Percentiles rank a stretch among this genome's conserved stretches.
Evolutionary conservation across 148 eudicot species (phyloP).

Genomic region (Fagopyrum tataricum): DNA sequence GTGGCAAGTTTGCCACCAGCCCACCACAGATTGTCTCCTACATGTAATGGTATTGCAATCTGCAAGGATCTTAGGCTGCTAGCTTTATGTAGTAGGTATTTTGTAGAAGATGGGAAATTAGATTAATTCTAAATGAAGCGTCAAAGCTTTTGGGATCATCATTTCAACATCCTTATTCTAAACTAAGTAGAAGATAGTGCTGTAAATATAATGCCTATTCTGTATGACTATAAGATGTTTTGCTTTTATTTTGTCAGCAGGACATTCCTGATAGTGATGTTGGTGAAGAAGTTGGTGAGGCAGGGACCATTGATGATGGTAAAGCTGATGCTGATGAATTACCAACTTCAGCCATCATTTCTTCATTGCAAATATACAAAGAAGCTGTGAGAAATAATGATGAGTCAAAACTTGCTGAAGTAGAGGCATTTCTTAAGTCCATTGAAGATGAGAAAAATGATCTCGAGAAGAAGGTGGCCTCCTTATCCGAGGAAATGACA

Average conservation of each 20-base stretch:
- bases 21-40: neutral
- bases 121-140: neutral
- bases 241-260: constrained; percentile 28
- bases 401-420: constrained; percentile 52
- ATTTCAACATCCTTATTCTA: neutral
- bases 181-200: neutral
- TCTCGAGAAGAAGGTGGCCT: constrained; percentile 43
- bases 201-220: neutral
- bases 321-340: constrained; percentile 28
- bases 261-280: constrained; percentile 34
- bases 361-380: constrained; percentile 48
- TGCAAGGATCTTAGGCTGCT: neutral
- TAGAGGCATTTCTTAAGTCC: constrained; percentile 52
- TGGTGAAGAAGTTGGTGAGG: constrained; percentile 28
- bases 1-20: neutral
- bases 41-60: neutral
- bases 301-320: constrained; percentile 31
- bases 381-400: constrained; percentile 62
- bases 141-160: neutral
- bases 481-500: constrained; percentile 50
- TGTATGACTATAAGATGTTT: neutral
- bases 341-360: constrained; percentile 38
- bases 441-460: constrained; percentile 58
- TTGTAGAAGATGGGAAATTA: neutral
- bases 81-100: neutral